A percentile compares a stretch with the other conserved stretches of the same genome.
phyloP scores from a whole-genome alignment of 352 stramenopile species.

The Globisporangium paddicum region DNA sequence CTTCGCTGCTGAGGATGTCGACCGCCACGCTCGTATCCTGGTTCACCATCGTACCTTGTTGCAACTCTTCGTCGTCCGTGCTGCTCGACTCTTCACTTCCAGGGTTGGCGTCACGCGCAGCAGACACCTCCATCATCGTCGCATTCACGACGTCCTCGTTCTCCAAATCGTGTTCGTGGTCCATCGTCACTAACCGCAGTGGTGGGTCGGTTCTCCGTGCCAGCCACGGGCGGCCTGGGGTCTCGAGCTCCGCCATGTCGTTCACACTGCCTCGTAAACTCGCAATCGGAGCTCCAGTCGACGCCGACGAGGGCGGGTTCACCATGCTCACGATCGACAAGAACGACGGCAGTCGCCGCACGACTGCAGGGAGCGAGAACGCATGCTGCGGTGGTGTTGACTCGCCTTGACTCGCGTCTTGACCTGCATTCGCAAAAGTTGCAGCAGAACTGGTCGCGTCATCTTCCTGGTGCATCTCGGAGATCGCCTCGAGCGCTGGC shows the following conservation, averaged over 20 bases:
- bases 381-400: not conserved
- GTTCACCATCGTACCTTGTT: constrained; percentile 60
- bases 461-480: not conserved
- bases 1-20: constrained; percentile 19
- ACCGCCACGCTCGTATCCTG: constrained; percentile 26
- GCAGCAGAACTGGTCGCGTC: not conserved
- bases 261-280: not conserved
- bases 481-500: not conserved
- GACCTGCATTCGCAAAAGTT: not conserved
- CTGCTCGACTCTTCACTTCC: constrained; percentile 66
- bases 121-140: constrained; percentile 11
- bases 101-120: constrained; percentile 1
- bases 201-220: not conserved
- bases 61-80: constrained; percentile 74
- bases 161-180: constrained; percentile 7
- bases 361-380: not conserved
- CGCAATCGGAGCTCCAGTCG: not conserved
- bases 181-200: not conserved
- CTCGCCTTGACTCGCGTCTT: not conserved
- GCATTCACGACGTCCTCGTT: constrained; percentile 15
- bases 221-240: not conserved
- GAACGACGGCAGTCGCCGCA: constrained; percentile 1
- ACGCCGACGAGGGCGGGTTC: not conserved
- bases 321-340: not conserved
- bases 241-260: not conserved